phyloP scores from a whole-genome alignment of 2,329 filamentous ascomycete genomes.

The Nemania sp. region DNA sequence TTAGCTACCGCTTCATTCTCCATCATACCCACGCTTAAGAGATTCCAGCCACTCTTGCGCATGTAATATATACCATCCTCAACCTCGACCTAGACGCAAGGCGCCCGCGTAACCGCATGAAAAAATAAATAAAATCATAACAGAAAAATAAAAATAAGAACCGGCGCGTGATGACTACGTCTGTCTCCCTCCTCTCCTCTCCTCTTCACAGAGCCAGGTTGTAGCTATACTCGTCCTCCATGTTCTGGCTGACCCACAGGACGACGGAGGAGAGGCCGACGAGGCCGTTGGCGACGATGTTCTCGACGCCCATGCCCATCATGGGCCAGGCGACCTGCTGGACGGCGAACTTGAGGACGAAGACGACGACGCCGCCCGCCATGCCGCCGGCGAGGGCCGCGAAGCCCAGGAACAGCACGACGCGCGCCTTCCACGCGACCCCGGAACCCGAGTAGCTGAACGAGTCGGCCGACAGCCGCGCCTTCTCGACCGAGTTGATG shows the following conservation, averaged over 20 bases:
- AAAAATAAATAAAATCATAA: too few species aligned
- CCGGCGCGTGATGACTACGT: too few species aligned
- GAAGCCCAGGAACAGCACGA: slow-evolving; percentile 70
- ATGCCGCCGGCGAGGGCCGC: slow-evolving; percentile 68
- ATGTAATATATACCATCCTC: too few species aligned
- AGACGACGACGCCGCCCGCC: slow-evolving; percentile 70
- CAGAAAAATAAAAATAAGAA: too few species aligned
- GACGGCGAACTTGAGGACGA: slow-evolving; percentile 68
- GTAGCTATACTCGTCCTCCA: slow-evolving; percentile 74
- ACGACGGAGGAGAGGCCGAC: slow-evolving; percentile 67
- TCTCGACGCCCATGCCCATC: slow-evolving; percentile 67
- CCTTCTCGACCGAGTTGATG: slow-evolving; percentile 72
- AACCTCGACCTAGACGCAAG: too few species aligned
- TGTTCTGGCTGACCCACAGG: slow-evolving; percentile 72
- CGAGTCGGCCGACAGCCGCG: slow-evolving; percentile 65
- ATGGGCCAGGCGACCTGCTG: slow-evolving; percentile 62
- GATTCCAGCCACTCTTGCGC: too few species aligned
- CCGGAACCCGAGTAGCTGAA: slow-evolving; percentile 66
- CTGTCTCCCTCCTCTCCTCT: neutral
- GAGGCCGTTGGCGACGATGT: slow-evolving; percentile 66
- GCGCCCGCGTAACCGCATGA: too few species aligned
- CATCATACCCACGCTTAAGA: too few species aligned
- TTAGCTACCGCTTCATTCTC: too few species aligned
- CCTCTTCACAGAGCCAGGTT: slow-evolving; percentile 61
- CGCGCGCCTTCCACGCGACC: slow-evolving; percentile 70